These are phyloP conservation scores for Pachysandra terminalis DNA, from an alignment of 164 flowering plant genomes.

Conservation along the genomic window DNA sequence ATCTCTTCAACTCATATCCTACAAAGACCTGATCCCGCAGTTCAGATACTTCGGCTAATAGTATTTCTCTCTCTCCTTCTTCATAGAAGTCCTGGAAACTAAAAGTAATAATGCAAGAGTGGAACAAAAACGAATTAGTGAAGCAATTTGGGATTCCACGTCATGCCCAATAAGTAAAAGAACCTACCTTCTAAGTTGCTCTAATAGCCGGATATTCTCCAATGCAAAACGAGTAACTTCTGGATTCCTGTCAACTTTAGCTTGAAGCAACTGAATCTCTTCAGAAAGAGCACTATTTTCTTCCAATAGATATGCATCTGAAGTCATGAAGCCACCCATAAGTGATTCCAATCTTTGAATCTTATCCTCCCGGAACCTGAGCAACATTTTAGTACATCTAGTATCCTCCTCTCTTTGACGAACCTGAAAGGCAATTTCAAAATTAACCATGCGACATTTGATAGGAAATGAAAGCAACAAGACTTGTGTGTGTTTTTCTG, in stretches of 20 bases:
- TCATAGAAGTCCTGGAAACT: slow-evolving; percentile 95
- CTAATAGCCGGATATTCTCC: slow-evolving; percentile 91
- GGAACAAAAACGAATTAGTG: background rate
- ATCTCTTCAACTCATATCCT: slow-evolving; percentile 1
- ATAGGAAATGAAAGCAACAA: background rate
- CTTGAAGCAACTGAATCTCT: slow-evolving; percentile 69
- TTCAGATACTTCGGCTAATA: slow-evolving; percentile 64
- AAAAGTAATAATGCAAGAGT: slow-evolving; percentile 10
- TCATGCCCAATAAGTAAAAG: slow-evolving; percentile 4
- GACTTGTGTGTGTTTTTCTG: background rate
- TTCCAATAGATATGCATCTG: slow-evolving; percentile 60
- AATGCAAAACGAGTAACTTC: slow-evolving; percentile 96
- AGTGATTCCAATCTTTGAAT: slow-evolving; percentile 89
- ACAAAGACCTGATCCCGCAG: slow-evolving; percentile 69
- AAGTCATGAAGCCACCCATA: slow-evolving; percentile 47
- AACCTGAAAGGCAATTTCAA: slow-evolving; percentile 46
- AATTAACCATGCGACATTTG: background rate
- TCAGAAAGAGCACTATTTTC: slow-evolving; percentile 68
- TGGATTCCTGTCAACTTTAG: slow-evolving; percentile 78
- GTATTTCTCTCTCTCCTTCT: slow-evolving; percentile 91
- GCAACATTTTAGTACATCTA: slow-evolving; percentile 81
- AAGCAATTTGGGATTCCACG: slow-evolving; percentile 2
- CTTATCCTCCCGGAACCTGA: slow-evolving; percentile 90
- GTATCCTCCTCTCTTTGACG: slow-evolving; percentile 95
- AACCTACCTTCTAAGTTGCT: slow-evolving; percentile 77